Evolutionary conservation across 176 grass and related monocot species (phyloP).

Genomic region (Lolium multiflorum): DNA sequence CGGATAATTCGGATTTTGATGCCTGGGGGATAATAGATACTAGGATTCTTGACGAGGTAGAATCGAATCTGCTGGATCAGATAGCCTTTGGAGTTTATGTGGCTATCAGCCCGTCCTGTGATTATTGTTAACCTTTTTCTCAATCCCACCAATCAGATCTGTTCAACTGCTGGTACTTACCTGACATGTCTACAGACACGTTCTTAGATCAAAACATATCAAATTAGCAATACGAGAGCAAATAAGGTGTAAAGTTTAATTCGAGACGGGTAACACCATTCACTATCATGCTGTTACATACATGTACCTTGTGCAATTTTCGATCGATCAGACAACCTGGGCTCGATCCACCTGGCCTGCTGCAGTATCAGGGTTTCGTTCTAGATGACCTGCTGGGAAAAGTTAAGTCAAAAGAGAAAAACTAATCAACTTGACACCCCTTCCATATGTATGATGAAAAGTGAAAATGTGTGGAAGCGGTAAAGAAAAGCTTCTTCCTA

Average conservation of each 20-base stretch:
- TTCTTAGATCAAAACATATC: background rate
- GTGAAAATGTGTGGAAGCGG: background rate
- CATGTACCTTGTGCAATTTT: background rate
- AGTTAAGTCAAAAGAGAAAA: background rate
- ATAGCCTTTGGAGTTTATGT: background rate
- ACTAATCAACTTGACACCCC: background rate
- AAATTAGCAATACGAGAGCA: background rate
- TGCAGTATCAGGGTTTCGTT: background rate
- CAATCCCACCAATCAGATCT: background rate
- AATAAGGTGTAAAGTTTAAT: background rate
- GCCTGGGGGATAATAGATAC: background rate
- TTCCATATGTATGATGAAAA: conserved; percentile 16
- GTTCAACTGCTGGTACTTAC: background rate
- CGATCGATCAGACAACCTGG: background rate
- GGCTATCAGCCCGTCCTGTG: background rate
- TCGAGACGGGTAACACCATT: background rate
- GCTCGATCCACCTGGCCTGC: background rate
- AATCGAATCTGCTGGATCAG: background rate
- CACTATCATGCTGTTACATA: conserved; percentile 23
- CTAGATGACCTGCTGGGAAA: background rate
- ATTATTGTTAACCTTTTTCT: background rate
- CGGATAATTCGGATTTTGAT: background rate
- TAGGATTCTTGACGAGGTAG: background rate
- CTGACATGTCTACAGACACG: background rate
- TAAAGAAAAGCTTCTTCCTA: background rate